Conservation (phyloP, 2,329 filamentous ascomycete genomes). For the Colletotrichum trifolii region DNA sequence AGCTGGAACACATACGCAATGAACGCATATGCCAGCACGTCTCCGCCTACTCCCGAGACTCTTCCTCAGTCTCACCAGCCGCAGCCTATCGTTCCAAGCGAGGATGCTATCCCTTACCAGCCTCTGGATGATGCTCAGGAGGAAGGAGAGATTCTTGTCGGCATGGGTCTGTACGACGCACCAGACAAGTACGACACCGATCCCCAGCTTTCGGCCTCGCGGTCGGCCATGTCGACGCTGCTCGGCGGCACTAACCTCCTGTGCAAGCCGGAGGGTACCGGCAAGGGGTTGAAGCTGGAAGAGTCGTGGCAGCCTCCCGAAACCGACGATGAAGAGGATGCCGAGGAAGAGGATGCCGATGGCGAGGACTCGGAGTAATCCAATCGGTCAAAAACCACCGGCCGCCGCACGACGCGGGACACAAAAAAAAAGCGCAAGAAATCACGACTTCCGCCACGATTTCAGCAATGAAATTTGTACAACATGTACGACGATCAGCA, state of each 20-base stretch:
- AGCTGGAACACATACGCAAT: slow-evolving; percentile 59
- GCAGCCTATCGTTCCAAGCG: slow-evolving; percentile 56
- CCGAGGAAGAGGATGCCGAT: slow-evolving; percentile 50
- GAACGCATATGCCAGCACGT: slow-evolving; percentile 58
- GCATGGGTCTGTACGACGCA: slow-evolving; percentile 83
- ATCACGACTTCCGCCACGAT: slow-evolving; percentile 16
- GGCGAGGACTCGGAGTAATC: slow-evolving; percentile 42
- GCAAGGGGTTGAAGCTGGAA: slow-evolving; percentile 83
- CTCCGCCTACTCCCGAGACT: slow-evolving; percentile 70
- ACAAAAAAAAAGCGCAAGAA: slow-evolving; percentile 16
- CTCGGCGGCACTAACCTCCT: slow-evolving; percentile 60
- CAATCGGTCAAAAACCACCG: background rate
- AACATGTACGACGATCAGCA: slow-evolving; percentile 26
- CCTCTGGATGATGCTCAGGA: slow-evolving; percentile 64
- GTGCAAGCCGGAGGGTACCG: slow-evolving; percentile 56
- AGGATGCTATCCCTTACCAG: slow-evolving; percentile 62
- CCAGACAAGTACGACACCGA: slow-evolving; percentile 68
- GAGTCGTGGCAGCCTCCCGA: slow-evolving; percentile 81
- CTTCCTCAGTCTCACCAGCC: slow-evolving; percentile 64
- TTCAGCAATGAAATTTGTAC: slow-evolving; percentile 19
- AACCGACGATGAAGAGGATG: slow-evolving; percentile 66
- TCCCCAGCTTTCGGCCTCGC: slow-evolving; percentile 64
- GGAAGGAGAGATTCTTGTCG: slow-evolving; percentile 78
- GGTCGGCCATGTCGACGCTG: slow-evolving; percentile 64
- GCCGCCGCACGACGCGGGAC: too few relatives aligned